Conservation (phyloP, 169 alveolate genomes). For the Plasmodium chabaudi region DNA sequence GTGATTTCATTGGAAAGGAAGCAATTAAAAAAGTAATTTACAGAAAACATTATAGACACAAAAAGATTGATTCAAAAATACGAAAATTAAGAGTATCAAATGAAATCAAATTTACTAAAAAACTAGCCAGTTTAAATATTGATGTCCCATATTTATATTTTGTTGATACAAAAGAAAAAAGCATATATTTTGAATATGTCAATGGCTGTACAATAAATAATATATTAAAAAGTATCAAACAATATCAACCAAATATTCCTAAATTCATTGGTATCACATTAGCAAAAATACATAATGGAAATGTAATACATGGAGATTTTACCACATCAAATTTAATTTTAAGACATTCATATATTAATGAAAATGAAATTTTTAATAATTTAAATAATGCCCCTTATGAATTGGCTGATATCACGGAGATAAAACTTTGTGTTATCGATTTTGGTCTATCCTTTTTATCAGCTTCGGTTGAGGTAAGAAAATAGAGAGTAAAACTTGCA, state of each 20-base stretch:
- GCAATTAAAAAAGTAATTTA: constrained; percentile 80
- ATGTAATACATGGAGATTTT: constrained; percentile 84
- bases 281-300: constrained; percentile 86
- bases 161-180: constrained; percentile 78
- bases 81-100: constrained; percentile 79
- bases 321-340: constrained; percentile 83
- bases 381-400: constrained; percentile 15
- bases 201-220: constrained; percentile 78
- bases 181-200: constrained; percentile 80
- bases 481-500: too few species aligned
- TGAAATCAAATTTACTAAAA: constrained; percentile 79
- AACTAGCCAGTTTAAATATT: constrained; percentile 78
- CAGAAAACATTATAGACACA: constrained; percentile 80
- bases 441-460: constrained; percentile 84
- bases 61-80: constrained; percentile 77
- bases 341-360: constrained; percentile 70
- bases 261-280: constrained; percentile 71
- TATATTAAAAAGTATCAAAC: constrained; percentile 36
- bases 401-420: constrained; percentile 5
- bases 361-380: constrained; percentile 24
- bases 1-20: constrained; percentile 76
- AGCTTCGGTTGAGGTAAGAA: constrained; percentile 81
- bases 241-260: constrained; percentile 54
- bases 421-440: constrained; percentile 78
- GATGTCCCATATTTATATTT: constrained; percentile 83